phyloP scores from a whole-genome alignment of 768 basidiomycete species.

The Boletus vermiculosoides region DNA sequence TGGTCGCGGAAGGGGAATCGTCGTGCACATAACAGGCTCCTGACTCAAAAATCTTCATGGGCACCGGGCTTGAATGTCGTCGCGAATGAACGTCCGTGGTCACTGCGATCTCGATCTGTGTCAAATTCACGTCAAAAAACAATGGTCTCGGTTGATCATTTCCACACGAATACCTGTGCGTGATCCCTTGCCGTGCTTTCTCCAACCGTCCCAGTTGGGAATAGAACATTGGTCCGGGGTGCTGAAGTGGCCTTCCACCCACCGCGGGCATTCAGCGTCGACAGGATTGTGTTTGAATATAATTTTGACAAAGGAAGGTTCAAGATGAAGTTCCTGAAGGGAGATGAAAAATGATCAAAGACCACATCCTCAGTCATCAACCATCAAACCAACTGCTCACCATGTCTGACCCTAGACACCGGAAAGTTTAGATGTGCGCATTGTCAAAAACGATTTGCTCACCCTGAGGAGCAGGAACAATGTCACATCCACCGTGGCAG shows the following conservation, averaged over 20 bases:
- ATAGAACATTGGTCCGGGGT: slow-evolving; percentile 6
- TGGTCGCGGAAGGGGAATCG: not conserved
- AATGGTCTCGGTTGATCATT: not conserved
- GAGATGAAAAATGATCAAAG: not conserved
- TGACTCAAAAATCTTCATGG: not conserved
- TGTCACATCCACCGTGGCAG: slow-evolving; percentile 21
- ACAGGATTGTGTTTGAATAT: slow-evolving; percentile 26
- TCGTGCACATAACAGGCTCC: not conserved
- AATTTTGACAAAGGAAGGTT: slow-evolving; percentile 30
- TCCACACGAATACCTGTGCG: slow-evolving; percentile 5
- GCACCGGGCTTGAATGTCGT: not conserved
- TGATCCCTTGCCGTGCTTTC: not conserved
- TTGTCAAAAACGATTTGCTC: not conserved
- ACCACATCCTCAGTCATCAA: not conserved
- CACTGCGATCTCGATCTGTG: slow-evolving; percentile 4
- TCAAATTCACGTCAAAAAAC: not conserved
- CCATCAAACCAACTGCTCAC: not conserved
- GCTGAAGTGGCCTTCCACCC: slow-evolving; percentile 17
- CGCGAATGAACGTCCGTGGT: not conserved
- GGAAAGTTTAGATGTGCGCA: not conserved
- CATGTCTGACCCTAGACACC: slow-evolving; percentile 1
- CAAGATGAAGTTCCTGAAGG: slow-evolving; percentile 17
- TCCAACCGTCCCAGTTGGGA: not conserved
- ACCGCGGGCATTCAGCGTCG: slow-evolving; percentile 20
- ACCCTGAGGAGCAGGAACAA: slow-evolving; percentile 24